A percentile compares a stretch with the other conserved stretches of the same genome.
Evolutionary conservation across 768 basidiomycete species (phyloP).

Genomic region (Nevesoporus exiguus): DNA sequence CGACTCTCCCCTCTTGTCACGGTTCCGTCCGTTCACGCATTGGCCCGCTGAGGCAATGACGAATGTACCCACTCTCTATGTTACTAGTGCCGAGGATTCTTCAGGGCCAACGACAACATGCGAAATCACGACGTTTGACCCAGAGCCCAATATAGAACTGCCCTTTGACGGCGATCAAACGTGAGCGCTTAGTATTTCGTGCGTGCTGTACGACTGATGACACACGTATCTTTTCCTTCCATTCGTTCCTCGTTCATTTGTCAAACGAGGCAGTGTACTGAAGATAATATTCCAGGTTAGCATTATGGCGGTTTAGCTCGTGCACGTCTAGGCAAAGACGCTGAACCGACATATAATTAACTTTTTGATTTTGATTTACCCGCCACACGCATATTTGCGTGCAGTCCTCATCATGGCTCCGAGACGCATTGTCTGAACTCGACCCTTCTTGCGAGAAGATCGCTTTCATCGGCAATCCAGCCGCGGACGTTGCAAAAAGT

Average conservation of each 20-base stretch:
- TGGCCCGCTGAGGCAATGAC: constrained; percentile 5
- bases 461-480: constrained; percentile 77
- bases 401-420: constrained; percentile 81
- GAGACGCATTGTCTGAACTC: constrained; percentile 87
- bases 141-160: constrained; percentile 78
- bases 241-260: neutral
- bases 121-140: constrained; percentile 80
- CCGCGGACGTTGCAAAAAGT: constrained; percentile 26
- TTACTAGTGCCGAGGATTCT: constrained; percentile 66
- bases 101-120: constrained; percentile 82
- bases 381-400: constrained; percentile 12
- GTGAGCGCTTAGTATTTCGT: constrained; percentile 33
- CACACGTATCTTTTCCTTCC: neutral
- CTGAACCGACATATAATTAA: neutral
- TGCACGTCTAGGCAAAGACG: neutral
- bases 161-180: constrained; percentile 68
- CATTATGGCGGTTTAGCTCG: neutral
- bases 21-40: neutral
- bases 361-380: neutral
- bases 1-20: neutral
- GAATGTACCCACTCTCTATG: neutral
- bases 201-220: constrained; percentile 8
- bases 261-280: constrained; percentile 47
- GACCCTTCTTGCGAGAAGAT: constrained; percentile 86
- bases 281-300: constrained; percentile 83